phyloP scores from a whole-genome alignment of 1,284 basidiomycete species.

The Fomitopsis schrenkii region DNA sequence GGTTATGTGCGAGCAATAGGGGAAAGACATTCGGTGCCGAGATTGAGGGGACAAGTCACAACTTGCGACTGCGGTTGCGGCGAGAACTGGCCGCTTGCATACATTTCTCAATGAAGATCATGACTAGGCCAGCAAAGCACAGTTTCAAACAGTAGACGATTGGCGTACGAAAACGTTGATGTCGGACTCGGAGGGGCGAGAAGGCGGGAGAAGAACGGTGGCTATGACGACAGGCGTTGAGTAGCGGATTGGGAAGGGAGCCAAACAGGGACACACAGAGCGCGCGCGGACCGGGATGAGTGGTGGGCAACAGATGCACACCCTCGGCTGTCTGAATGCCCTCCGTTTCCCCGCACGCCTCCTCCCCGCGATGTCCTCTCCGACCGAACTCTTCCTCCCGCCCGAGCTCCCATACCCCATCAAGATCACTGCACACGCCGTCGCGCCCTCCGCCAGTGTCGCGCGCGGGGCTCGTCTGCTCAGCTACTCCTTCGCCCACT shows the following conservation, averaged over 20 bases:
- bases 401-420: conserved; percentile 75
- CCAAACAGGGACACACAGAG: conserved; percentile 16
- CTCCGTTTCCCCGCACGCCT: not conserved
- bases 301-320: not conserved
- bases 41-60: too few species aligned
- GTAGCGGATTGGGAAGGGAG: conserved; percentile 6
- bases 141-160: too few species aligned
- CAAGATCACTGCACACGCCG: conserved; percentile 65
- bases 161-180: too few species aligned
- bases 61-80: too few species aligned
- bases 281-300: conserved; percentile 9
- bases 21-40: too few species aligned
- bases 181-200: too few species aligned
- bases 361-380: conserved; percentile 24
- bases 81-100: too few species aligned
- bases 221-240: conserved; percentile 9
- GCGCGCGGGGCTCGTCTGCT: conserved; percentile 71
- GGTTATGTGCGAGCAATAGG: too few species aligned
- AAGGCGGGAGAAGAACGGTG: not conserved
- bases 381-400: conserved; percentile 69
- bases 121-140: too few species aligned
- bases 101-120: too few species aligned
- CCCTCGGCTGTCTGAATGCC: conserved; percentile 2
- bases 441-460: conserved; percentile 40
- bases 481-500: conserved; percentile 71